Evolutionary conservation across 2,329 filamentous ascomycete genomes (phyloP).

Genomic region (Exophiala lecanii-corni): DNA sequence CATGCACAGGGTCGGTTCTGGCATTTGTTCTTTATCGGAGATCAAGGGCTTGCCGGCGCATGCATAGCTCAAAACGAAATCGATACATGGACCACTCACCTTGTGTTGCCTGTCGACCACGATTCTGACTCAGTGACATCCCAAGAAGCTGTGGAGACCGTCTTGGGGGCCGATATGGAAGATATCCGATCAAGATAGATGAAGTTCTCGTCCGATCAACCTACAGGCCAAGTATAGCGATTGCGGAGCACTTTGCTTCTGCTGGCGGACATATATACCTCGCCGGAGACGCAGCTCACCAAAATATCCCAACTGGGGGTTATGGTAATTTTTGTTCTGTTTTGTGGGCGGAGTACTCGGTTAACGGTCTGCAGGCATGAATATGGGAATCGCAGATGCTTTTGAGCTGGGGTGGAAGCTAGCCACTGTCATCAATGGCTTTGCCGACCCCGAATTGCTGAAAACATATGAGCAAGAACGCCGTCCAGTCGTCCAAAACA

Average conservation of each 20-base stretch:
- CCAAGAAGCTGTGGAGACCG: slow-evolving; percentile 26
- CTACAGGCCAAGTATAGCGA: slow-evolving; percentile 30
- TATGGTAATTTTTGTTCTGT: slow-evolving; percentile 39
- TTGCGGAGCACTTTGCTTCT: slow-evolving; percentile 27
- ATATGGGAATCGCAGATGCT: slow-evolving; percentile 53
- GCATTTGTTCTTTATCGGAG: slow-evolving; percentile 30
- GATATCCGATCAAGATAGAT: slow-evolving; percentile 31
- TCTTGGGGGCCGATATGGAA: slow-evolving; percentile 24
- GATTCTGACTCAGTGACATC: slow-evolving; percentile 24
- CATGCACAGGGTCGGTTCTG: slow-evolving; percentile 30
- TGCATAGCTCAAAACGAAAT: slow-evolving; percentile 33
- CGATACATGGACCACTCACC: slow-evolving; percentile 34
- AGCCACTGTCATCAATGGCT: slow-evolving; percentile 40
- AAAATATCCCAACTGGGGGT: slow-evolving; percentile 53
- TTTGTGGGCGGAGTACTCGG: neutral
- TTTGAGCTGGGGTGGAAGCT: slow-evolving; percentile 56
- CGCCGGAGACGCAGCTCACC: slow-evolving; percentile 55
- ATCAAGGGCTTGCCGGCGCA: slow-evolving; percentile 19
- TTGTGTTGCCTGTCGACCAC: slow-evolving; percentile 19
- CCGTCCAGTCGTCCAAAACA: slow-evolving; percentile 27
- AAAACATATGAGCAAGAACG: slow-evolving; percentile 31
- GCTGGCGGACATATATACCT: slow-evolving; percentile 31
- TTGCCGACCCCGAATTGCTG: slow-evolving; percentile 29
- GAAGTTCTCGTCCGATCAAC: slow-evolving; percentile 30
- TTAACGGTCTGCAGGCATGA: slow-evolving; percentile 38